A percentile compares a stretch with the other conserved stretches of the same genome.
Conservation (phyloP, 805 yeast species). For the Yarrowia keelungensis region DNA sequence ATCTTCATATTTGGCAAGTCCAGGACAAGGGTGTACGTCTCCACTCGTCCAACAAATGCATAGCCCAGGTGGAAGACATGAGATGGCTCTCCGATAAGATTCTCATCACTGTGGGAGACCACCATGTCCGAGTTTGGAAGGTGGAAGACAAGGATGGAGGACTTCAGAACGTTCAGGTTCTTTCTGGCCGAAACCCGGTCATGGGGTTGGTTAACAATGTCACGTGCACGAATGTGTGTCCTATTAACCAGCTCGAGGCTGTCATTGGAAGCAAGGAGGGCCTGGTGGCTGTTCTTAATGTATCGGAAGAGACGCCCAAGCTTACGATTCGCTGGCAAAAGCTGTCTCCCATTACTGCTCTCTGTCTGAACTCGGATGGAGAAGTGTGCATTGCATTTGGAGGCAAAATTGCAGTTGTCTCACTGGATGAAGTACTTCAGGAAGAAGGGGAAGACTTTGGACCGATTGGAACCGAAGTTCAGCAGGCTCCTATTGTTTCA, state of each 20-base stretch:
- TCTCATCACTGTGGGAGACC: slow-evolving; percentile 64
- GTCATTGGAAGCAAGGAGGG: slow-evolving; percentile 47
- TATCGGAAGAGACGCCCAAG: slow-evolving; percentile 24
- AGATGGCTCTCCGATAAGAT: slow-evolving; percentile 60
- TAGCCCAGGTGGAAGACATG: slow-evolving; percentile 62
- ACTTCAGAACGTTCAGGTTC: slow-evolving; percentile 46
- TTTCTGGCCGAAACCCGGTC: slow-evolving; percentile 67
- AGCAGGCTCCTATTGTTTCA: neutral
- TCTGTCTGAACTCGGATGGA: slow-evolving; percentile 6
- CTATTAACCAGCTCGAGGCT: slow-evolving; percentile 48
- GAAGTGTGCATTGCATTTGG: slow-evolving; percentile 12
- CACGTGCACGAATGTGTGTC: slow-evolving; percentile 56
- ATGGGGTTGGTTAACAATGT: slow-evolving; percentile 59
- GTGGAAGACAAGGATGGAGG: slow-evolving; percentile 44
- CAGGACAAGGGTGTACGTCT: slow-evolving; percentile 49
- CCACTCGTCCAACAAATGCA: slow-evolving; percentile 66
- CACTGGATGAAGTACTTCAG: slow-evolving; percentile 29
- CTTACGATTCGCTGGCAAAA: slow-evolving; percentile 21
- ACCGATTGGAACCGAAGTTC: slow-evolving; percentile 25
- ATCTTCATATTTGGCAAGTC: slow-evolving; percentile 65
- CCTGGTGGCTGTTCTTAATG: slow-evolving; percentile 43
- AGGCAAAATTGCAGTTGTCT: slow-evolving; percentile 14
- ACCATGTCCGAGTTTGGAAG: slow-evolving; percentile 70
- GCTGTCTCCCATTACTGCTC: neutral
- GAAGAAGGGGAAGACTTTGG: slow-evolving; percentile 14